Percentiles rank a stretch among this genome's conserved stretches.
phyloP scores from a whole-genome alignment of 2,329 filamentous ascomycete genomes.

The Cercospora zeae-maydis region DNA sequence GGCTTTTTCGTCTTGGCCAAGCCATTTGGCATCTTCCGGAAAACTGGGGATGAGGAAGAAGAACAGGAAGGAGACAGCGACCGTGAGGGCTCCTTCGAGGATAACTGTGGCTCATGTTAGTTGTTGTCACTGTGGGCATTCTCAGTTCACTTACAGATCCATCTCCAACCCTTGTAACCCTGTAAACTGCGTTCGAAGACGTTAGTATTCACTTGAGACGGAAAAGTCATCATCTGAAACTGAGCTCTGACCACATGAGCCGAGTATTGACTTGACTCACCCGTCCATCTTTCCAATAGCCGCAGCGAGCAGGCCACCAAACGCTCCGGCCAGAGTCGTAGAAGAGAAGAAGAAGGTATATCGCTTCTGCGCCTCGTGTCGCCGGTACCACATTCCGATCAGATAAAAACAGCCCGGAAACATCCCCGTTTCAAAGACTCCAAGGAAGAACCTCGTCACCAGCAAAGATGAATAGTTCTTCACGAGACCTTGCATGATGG shows the following conservation, averaged over 20 bases:
- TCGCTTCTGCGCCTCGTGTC: constrained; percentile 81
- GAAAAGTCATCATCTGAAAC: not conserved
- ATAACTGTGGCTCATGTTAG: constrained; percentile 55
- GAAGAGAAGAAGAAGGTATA: constrained; percentile 92
- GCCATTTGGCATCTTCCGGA: constrained; percentile 50
- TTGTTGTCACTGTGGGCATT: not conserved
- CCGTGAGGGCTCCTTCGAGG: constrained; percentile 53
- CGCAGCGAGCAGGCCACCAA: constrained; percentile 78
- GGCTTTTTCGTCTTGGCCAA: constrained; percentile 44
- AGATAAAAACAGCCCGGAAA: constrained; percentile 60
- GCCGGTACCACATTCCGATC: constrained; percentile 77
- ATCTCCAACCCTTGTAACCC: constrained; percentile 68
- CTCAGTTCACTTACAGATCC: constrained; percentile 40
- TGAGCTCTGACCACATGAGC: not conserved
- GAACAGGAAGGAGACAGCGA: constrained; percentile 44
- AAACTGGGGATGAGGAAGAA: constrained; percentile 50
- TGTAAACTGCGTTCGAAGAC: constrained; percentile 43
- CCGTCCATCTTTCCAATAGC: constrained; percentile 86
- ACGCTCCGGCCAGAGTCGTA: constrained; percentile 75
- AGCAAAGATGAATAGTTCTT: constrained; percentile 74
- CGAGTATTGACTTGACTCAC: constrained; percentile 41
- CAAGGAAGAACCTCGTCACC: constrained; percentile 78
- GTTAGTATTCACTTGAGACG: not conserved
- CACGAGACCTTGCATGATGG: constrained; percentile 66
- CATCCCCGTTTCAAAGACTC: constrained; percentile 53